A percentile compares a stretch with the other conserved stretches of the same genome.
Evolutionary conservation across 495 filamentous ascomycete genomes (phyloP).

Genomic region (Neurospora sp.): DNA sequence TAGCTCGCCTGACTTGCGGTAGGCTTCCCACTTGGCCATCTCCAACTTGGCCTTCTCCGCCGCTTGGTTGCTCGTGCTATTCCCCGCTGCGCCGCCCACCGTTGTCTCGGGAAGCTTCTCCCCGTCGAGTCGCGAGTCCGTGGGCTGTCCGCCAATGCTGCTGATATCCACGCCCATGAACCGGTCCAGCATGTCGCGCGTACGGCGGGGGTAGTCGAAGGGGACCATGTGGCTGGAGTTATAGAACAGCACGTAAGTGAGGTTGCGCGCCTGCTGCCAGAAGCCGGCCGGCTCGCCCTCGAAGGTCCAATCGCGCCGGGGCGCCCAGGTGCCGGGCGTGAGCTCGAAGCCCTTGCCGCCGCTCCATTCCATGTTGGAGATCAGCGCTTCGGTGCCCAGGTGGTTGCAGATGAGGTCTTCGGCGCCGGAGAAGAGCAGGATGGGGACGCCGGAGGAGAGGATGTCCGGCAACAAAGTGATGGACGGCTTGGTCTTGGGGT

Average conservation of each 20-base stretch:
- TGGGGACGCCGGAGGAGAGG: conserved; percentile 54
- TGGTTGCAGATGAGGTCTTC: conserved; percentile 97
- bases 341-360: conserved; percentile 84
- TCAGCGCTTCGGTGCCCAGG: conserved; percentile 82
- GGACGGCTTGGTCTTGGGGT: conserved; percentile 59
- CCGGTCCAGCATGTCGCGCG: conserved; percentile 92
- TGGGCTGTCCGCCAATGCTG: conserved; percentile 74
- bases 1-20: conserved; percentile 83
- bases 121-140: conserved; percentile 81
- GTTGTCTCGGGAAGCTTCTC: conserved; percentile 78
- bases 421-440: conserved; percentile 86
- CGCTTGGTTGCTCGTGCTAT: conserved; percentile 70
- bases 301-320: conserved; percentile 86
- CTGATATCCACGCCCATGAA: conserved; percentile 92
- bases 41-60: conserved; percentile 65
- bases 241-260: conserved; percentile 93
- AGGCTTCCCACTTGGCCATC: conserved; percentile 83
- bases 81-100: conserved; percentile 58
- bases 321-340: conserved; percentile 82
- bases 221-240: conserved; percentile 97
- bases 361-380: conserved; percentile 87
- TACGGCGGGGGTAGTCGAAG: conserved; percentile 79
- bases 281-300: conserved; percentile 83
- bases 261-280: conserved; percentile 87
- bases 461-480: conserved; percentile 67